These are phyloP conservation scores for Casuarina cunninghamiana DNA, from an alignment of 306 rosid genomes.

Conservation along the genomic window DNA sequence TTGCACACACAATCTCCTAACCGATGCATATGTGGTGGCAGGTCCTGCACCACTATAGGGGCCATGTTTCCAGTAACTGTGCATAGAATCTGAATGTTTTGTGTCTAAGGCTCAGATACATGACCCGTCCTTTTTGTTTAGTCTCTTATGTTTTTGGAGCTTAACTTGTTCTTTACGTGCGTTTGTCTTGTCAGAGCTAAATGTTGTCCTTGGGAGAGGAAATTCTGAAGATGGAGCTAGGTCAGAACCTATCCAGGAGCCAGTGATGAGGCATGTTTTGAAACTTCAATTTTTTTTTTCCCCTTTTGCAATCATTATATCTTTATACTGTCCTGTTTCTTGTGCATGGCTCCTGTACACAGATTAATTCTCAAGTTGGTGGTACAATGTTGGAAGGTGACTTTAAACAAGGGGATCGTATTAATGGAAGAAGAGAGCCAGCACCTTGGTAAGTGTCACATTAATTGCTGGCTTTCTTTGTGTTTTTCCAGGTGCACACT, in stretches of 20 bases:
- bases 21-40: constrained; percentile 87
- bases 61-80: constrained; percentile 74
- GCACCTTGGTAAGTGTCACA: constrained; percentile 14
- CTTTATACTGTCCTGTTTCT: constrained; percentile 5
- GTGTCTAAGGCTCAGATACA: constrained; percentile 56
- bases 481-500: not conserved
- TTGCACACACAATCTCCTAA: constrained; percentile 58
- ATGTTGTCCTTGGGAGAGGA: constrained; percentile 8
- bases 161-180: constrained; percentile 36
- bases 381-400: not conserved
- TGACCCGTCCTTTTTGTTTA: constrained; percentile 32
- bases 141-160: constrained; percentile 17
- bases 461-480: constrained; percentile 1
- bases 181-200: constrained; percentile 50
- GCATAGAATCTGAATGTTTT: constrained; percentile 62
- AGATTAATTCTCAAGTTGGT: not conserved
- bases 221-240: constrained; percentile 10
- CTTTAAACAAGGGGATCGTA: not conserved
- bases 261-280: constrained; percentile 8
- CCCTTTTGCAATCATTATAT: not conserved
- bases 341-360: not conserved
- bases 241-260: constrained; percentile 4
- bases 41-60: constrained; percentile 87
- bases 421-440: not conserved
- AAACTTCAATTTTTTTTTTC: too few species aligned